These are phyloP conservation scores for Fonsecaea erecta DNA, from an alignment of 2,329 filamentous ascomycete genomes.

Conservation along the genomic window DNA sequence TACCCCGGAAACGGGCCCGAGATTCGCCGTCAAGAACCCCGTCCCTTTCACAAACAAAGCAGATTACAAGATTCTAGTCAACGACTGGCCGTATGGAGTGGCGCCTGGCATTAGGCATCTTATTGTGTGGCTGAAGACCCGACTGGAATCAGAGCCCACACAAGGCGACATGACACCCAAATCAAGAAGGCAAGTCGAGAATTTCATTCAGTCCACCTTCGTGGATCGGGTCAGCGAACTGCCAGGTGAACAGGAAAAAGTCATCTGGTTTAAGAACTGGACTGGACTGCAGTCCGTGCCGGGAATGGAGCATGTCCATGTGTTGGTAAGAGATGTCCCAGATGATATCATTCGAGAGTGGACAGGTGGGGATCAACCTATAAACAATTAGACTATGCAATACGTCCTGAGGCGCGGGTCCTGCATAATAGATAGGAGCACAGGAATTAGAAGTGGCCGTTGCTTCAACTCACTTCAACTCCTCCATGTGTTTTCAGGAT, in stretches of 20 bases:
- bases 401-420: neutral
- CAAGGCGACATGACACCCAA: slow-evolving; percentile 58
- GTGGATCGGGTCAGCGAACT: slow-evolving; percentile 46
- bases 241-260: slow-evolving; percentile 48
- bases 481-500: neutral
- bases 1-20: slow-evolving; percentile 39
- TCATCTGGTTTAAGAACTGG: slow-evolving; percentile 71
- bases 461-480: slow-evolving; percentile 3
- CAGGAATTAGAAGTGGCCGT: neutral
- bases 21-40: slow-evolving; percentile 52
- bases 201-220: slow-evolving; percentile 58
- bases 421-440: neutral
- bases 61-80: slow-evolving; percentile 63
- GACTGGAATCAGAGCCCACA: slow-evolving; percentile 51
- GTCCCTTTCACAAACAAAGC: slow-evolving; percentile 58
- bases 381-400: slow-evolving; percentile 20
- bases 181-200: slow-evolving; percentile 54
- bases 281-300: slow-evolving; percentile 64
- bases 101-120: slow-evolving; percentile 60
- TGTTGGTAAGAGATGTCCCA: slow-evolving; percentile 57
- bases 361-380: slow-evolving; percentile 44
- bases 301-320: slow-evolving; percentile 62
- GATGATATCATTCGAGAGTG: slow-evolving; percentile 51
- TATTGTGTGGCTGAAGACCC: slow-evolving; percentile 61
- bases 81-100: slow-evolving; percentile 69